Percentiles rank a stretch among this genome's conserved stretches.
Evolutionary conservation across 2,329 filamentous ascomycete species (phyloP).

Genomic region (Orbilia blumenaviensis): DNA sequence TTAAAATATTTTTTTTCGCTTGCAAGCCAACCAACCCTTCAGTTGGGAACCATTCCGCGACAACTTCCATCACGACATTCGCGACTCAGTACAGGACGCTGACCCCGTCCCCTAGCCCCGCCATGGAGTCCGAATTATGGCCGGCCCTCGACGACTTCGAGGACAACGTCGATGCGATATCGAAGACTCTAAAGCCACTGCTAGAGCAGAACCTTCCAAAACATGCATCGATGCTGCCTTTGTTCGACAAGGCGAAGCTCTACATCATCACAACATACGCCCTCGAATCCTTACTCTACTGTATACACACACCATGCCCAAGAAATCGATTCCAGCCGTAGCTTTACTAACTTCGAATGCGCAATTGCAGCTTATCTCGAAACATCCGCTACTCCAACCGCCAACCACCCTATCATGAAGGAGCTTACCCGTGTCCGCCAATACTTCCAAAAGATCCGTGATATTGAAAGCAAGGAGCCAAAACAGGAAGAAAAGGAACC

Average conservation of each 20-base stretch:
- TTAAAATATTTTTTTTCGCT: slow-evolving; percentile 51
- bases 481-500: slow-evolving; percentile 65
- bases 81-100: background rate
- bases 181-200: slow-evolving; percentile 78
- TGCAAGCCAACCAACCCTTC: background rate
- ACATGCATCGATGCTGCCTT: slow-evolving; percentile 78
- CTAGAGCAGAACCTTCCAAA: slow-evolving; percentile 72
- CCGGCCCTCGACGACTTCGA: slow-evolving; percentile 78
- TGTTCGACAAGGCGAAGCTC: slow-evolving; percentile 95
- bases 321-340: background rate
- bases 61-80: background rate
- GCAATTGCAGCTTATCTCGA: slow-evolving; percentile 72
- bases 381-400: slow-evolving; percentile 81
- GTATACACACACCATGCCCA: slow-evolving; percentile 64
- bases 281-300: slow-evolving; percentile 88
- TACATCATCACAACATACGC: slow-evolving; percentile 88
- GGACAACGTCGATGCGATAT: slow-evolving; percentile 79
- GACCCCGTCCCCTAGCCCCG: background rate
- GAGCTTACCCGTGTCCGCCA: slow-evolving; percentile 87
- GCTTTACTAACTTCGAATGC: slow-evolving; percentile 3
- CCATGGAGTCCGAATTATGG: slow-evolving; percentile 66
- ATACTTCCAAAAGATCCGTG: slow-evolving; percentile 92
- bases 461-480: slow-evolving; percentile 56
- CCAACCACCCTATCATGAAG: slow-evolving; percentile 81
- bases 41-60: background rate